Evolutionary conservation across 768 basidiomycete genomes (phyloP).

Genomic region (Boletus subcaerulescens): DNA sequence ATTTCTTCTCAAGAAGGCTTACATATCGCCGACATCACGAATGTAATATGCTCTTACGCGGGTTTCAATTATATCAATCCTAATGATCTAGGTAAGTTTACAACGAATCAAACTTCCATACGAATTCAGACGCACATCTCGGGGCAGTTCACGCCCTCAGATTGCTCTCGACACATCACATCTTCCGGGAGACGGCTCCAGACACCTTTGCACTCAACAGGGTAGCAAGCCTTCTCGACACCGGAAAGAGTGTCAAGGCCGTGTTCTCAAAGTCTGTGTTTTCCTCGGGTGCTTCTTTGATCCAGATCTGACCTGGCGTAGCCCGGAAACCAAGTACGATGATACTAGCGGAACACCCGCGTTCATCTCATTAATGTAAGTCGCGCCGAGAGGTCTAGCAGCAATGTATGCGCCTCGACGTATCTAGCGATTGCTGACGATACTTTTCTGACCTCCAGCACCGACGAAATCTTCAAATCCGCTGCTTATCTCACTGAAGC

Average conservation of each 20-base stretch:
- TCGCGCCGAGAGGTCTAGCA: neutral
- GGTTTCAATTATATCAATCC: constrained; percentile 18
- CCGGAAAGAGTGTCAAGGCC: constrained; percentile 53
- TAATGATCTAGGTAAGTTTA: constrained; percentile 14
- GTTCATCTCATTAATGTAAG: constrained; percentile 66
- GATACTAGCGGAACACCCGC: constrained; percentile 66
- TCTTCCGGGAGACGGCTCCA: constrained; percentile 64
- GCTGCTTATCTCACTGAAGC: constrained; percentile 74
- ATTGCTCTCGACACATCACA: constrained; percentile 75
- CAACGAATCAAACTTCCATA: neutral
- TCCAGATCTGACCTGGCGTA: constrained; percentile 20
- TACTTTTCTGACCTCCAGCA: constrained; percentile 36
- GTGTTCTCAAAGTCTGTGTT: constrained; percentile 45
- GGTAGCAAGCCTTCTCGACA: constrained; percentile 65
- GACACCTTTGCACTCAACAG: constrained; percentile 73
- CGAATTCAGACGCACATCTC: neutral
- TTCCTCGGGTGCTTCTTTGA: neutral
- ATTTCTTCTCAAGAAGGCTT: constrained; percentile 11
- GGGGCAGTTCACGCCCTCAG: constrained; percentile 65
- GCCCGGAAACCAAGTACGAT: constrained; percentile 63
- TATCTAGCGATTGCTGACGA: constrained; percentile 1
- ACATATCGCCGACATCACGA: constrained; percentile 22
- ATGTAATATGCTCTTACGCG: constrained; percentile 18
- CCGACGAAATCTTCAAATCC: constrained; percentile 76
- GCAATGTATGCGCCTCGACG: neutral